These are phyloP conservation scores for Phytophthora cactorum DNA, from an alignment of 352 stramenopile genomes.

Conservation along the genomic window DNA sequence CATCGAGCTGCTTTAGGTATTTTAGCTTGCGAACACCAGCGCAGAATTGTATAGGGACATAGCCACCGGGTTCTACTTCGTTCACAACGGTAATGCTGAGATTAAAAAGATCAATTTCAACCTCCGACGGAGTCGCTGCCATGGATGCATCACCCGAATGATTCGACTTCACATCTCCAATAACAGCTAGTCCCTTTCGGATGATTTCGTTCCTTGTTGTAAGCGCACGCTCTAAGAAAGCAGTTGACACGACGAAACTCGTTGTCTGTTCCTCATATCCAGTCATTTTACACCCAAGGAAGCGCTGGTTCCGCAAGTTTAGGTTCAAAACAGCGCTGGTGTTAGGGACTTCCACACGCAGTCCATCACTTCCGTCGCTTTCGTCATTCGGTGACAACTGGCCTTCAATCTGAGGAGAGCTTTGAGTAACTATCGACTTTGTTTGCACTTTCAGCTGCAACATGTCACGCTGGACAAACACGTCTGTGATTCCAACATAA, in stretches of 20 bases:
- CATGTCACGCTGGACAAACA: constrained; percentile 58
- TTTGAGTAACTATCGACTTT: constrained; percentile 20
- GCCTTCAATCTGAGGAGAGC: constrained; percentile 9
- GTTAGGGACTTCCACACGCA: constrained; percentile 33
- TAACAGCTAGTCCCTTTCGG: constrained; percentile 5
- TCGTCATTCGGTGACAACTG: neutral
- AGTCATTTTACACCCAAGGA: constrained; percentile 49
- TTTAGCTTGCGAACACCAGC: constrained; percentile 17
- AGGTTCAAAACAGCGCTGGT: constrained; percentile 31
- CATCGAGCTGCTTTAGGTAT: constrained; percentile 8
- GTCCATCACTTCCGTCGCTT: constrained; percentile 17
- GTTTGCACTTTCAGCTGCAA: constrained; percentile 49
- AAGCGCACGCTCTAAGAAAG: constrained; percentile 50
- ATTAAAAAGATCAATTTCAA: constrained; percentile 28
- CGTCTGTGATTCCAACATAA: constrained; percentile 62
- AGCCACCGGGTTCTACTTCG: constrained; percentile 20
- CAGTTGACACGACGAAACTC: constrained; percentile 42
- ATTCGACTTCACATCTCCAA: neutral
- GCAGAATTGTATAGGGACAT: constrained; percentile 26
- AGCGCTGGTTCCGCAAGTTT: constrained; percentile 30
- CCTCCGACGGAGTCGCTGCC: constrained; percentile 10
- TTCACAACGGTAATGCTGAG: constrained; percentile 27
- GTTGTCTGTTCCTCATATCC: constrained; percentile 39
- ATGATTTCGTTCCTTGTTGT: constrained; percentile 50
- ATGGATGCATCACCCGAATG: neutral